Evolutionary conservation across 345 rosid genomes (phyloP), one percentile per base, ranked within the genome.

Genomic region (Heritiera fomes): DNA sequence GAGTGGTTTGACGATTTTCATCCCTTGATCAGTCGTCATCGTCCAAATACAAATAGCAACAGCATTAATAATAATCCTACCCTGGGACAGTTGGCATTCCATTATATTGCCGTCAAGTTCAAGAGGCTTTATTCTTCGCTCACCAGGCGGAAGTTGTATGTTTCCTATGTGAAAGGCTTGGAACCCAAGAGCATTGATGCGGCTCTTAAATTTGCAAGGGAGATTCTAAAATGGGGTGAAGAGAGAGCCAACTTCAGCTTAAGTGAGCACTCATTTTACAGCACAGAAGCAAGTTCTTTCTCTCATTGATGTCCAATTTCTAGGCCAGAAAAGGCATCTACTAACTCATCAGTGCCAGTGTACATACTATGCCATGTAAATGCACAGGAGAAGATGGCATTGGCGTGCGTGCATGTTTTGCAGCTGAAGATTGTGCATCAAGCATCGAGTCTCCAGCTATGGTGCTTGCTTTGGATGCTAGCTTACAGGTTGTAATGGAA

Each of bases 1-100:
- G 91, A 93, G 18, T 94, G 99, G 99, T 97, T 97, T 34, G 88
- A 94, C 72, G 98, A 92, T 83, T 97, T 97, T 83, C 90, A 87
- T 67, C 99, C 99, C 0, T 76, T 97, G 64, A 79, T 91, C 76
- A 93, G 98, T 83, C 87, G 77, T 17, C 85, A 91, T 79, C 88
- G 88, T 40, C 59, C 79, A 80, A 82, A 79, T 17, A 73, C 81
- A 81, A 83, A 78, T 71, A 88, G 87, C 83, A 87, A 75, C 79
- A 90, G 88, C 86, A 91, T 89, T 80, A 90, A 89, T 63, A 78
- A 80, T 43, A 94, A 74, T 84, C 97, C 99, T 1, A 75, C 95
- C 1, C 81, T 88, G 18, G 98, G 98, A 41, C 99, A 97, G 83
- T 81, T 91, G 43, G 99, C 90, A 1, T 92, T 87, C 82, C 98